A percentile compares a stretch with the other conserved stretches of the same genome.
These are phyloP conservation scores for Inonotus obliquus DNA, from an alignment of 1,284 basidiomycete genomes.

Conservation along the genomic window DNA sequence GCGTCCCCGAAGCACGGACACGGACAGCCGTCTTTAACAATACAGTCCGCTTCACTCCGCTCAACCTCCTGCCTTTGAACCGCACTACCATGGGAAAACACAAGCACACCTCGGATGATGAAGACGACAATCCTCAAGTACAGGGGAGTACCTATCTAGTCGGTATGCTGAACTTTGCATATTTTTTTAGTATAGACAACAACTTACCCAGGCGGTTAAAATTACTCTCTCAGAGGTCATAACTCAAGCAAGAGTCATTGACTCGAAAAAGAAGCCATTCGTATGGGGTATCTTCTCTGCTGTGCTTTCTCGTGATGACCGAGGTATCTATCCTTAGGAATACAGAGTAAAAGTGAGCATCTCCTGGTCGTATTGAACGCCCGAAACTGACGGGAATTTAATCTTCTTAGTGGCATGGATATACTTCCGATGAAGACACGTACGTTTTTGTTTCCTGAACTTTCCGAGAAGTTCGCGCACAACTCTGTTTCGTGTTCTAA, in stretches of 20 bases:
- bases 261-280: slow-evolving; percentile 12
- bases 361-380: not conserved
- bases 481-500: slow-evolving; percentile 25
- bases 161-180: slow-evolving; percentile 6
- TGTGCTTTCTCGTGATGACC: not conserved
- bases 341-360: slow-evolving; percentile 52
- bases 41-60: not conserved
- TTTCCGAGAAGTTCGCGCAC: not conserved
- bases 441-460: slow-evolving; percentile 21
- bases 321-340: slow-evolving; percentile 36
- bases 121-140: not conserved
- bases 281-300: slow-evolving; percentile 37
- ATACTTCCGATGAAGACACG: slow-evolving; percentile 46
- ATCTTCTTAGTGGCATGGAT: slow-evolving; percentile 50
- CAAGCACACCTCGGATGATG: not conserved
- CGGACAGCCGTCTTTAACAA: not conserved
- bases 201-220: not conserved
- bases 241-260: slow-evolving; percentile 41
- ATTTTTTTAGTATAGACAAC: not conserved
- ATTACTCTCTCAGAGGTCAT: slow-evolving; percentile 43
- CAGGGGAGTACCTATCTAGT: not conserved
- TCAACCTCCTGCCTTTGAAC: slow-evolving; percentile 5
- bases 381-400: no score
- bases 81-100: slow-evolving; percentile 8
- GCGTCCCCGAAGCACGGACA: not conserved